Evolutionary conservation across 129 eudicot genomes (phyloP).

Genomic region (Saussurea involucrata): DNA sequence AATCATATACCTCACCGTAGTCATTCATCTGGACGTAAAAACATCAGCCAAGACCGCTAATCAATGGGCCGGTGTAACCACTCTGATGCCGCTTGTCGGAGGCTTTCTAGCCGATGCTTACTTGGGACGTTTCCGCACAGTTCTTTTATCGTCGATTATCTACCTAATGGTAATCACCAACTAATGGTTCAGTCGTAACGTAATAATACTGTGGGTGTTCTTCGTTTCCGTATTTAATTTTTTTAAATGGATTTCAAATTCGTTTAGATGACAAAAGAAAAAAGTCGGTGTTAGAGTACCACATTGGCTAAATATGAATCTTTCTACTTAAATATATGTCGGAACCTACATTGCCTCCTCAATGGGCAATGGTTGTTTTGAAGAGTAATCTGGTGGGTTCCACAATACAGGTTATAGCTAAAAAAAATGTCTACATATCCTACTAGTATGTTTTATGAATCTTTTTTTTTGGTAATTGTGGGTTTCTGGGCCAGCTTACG

Average conservation of each 20-base stretch:
- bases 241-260: too few relatives aligned
- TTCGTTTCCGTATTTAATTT: background rate
- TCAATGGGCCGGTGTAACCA: conserved; percentile 73
- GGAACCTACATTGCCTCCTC: background rate
- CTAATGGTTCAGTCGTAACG: background rate
- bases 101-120: conserved; percentile 86
- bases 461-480: too few relatives aligned
- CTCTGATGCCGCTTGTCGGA: conserved; percentile 76
- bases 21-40: conserved; percentile 69
- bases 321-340: too few relatives aligned
- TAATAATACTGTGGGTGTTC: background rate
- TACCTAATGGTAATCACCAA: conserved; percentile 54
- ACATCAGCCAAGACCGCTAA: conserved; percentile 75
- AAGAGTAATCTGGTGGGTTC: background rate
- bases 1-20: conserved; percentile 69
- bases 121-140: conserved; percentile 69
- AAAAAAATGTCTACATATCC: too few relatives aligned
- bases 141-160: conserved; percentile 51
- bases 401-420: background rate
- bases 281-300: background rate
- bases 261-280: background rate
- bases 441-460: too few relatives aligned
- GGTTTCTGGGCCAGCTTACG: too few relatives aligned
- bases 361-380: too few relatives aligned
- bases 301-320: background rate